Evolutionary conservation across 202 grass and related monocot species (phyloP).

Genomic region (Eragrostis tef): DNA sequence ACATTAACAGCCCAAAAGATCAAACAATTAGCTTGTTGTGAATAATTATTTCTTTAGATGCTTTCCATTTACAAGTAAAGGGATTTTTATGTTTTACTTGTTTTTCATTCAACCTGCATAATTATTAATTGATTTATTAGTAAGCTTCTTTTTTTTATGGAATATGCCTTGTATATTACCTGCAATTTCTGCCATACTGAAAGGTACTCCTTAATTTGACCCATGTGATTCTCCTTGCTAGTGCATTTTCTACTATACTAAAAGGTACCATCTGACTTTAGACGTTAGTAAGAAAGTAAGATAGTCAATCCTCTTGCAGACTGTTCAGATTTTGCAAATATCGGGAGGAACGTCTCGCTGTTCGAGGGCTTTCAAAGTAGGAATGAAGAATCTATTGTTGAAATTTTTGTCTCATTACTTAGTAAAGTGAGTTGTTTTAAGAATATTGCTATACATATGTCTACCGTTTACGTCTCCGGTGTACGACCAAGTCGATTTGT

Average conservation of each 20-base stretch:
- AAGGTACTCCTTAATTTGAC: slow-evolving; percentile 57
- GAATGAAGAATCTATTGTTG: slow-evolving; percentile 84
- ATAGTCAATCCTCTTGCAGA: slow-evolving; percentile 51
- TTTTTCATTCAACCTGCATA: slow-evolving; percentile 25
- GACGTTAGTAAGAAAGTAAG: slow-evolving; percentile 32
- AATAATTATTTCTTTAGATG: slow-evolving; percentile 89
- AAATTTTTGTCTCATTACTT: slow-evolving; percentile 79
- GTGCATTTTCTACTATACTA: slow-evolving; percentile 20
- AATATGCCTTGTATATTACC: slow-evolving; percentile 60
- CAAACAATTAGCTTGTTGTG: slow-evolving; percentile 90
- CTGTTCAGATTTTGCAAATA: slow-evolving; percentile 60
- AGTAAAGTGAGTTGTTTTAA: slow-evolving; percentile 70
- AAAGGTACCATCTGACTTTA: slow-evolving; percentile 40
- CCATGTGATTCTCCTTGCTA: slow-evolving; percentile 16
- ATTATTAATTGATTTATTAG: slow-evolving; percentile 25
- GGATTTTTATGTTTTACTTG: slow-evolving; percentile 21
- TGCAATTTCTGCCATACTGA: slow-evolving; percentile 78
- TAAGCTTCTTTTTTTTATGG: slow-evolving; percentile 21
- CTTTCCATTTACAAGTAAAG: slow-evolving; percentile 97
- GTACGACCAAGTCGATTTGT: no score
- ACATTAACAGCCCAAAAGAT: slow-evolving; percentile 84
- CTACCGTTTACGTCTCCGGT: no score
- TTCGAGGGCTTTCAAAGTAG: slow-evolving; percentile 69
- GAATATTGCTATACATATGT: no score
- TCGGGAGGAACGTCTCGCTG: slow-evolving; percentile 49